These are phyloP conservation scores for Corchorus capsularis DNA, from an alignment of 345 rosid species.

Conservation along the genomic window DNA sequence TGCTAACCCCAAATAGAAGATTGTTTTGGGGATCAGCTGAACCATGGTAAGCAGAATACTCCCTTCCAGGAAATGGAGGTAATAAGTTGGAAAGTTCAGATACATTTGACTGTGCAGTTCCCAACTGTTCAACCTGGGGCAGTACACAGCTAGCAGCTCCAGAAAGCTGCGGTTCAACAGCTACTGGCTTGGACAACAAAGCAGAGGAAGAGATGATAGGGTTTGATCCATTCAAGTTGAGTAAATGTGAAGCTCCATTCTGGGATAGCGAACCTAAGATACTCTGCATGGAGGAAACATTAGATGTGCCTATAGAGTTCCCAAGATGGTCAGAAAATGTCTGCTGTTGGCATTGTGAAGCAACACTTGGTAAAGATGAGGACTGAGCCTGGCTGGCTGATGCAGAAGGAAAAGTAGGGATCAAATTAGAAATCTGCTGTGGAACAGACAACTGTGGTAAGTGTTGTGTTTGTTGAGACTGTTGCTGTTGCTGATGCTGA, in stretches of 20 bases:
- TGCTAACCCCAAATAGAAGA: conserved; percentile 87
- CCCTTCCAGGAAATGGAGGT: conserved; percentile 97
- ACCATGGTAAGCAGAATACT: conserved; percentile 72
- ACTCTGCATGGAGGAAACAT: conserved; percentile 71
- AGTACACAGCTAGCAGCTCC: conserved; percentile 50
- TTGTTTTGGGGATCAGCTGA: conserved; percentile 74
- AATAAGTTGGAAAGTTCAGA: conserved; percentile 60
- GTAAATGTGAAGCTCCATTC: conserved; percentile 66
- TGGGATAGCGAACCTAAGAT: conserved; percentile 68
- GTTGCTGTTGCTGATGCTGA: conserved; percentile 31
- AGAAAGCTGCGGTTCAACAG: conserved; percentile 64
- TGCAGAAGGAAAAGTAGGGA: conserved; percentile 58
- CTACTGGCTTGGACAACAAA: conserved; percentile 81
- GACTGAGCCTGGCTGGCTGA: conserved; percentile 56
- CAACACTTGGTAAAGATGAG: conserved; percentile 49
- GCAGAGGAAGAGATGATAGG: conserved; percentile 57
- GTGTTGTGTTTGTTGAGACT: conserved; percentile 34
- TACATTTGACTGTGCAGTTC: conserved; percentile 50
- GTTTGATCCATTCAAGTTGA: conserved; percentile 59
- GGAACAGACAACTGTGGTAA: conserved; percentile 52
- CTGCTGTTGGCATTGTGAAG: conserved; percentile 67
- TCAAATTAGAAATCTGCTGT: conserved; percentile 53
- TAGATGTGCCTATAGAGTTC: conserved; percentile 45
- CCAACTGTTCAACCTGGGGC: conserved; percentile 68
- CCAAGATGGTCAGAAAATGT: conserved; percentile 75